These are phyloP conservation scores for Rasamsonia emersonii DNA, from an alignment of 2,329 filamentous ascomycete genomes.

Conservation along the genomic window DNA sequence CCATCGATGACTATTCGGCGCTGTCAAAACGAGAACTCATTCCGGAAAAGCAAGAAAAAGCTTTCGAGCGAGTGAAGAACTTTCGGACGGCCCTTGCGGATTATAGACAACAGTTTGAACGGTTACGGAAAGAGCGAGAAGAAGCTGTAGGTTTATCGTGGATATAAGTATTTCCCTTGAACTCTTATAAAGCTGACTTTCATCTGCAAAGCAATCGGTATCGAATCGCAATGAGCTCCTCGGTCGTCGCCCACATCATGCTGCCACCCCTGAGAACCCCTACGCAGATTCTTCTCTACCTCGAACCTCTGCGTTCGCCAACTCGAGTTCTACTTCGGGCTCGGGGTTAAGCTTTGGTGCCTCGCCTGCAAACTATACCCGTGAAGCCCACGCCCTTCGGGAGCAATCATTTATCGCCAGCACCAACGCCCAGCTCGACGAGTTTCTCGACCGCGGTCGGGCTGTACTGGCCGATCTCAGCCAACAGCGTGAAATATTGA, in stretches of 20 bases:
- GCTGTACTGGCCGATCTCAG: constrained; percentile 83
- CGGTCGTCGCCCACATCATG: constrained; percentile 70
- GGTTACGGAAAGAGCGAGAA: constrained; percentile 67
- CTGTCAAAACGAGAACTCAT: constrained; percentile 85
- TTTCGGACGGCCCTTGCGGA: constrained; percentile 77
- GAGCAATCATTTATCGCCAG: constrained; percentile 81
- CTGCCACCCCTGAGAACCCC: constrained; percentile 82
- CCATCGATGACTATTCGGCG: constrained; percentile 82
- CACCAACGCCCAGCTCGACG: constrained; percentile 79
- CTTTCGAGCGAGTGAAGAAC: constrained; percentile 71
- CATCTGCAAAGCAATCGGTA: constrained; percentile 44
- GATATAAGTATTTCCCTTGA: not conserved
- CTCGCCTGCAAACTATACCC: constrained; percentile 48
- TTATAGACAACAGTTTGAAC: constrained; percentile 69
- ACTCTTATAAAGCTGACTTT: not conserved
- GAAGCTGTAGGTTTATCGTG: constrained; percentile 50
- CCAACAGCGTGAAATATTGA: constrained; percentile 86
- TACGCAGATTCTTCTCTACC: constrained; percentile 58
- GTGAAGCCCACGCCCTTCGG: constrained; percentile 75
- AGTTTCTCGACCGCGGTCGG: constrained; percentile 85
- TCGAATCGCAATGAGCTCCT: constrained; percentile 75
- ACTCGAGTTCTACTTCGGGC: constrained; percentile 16
- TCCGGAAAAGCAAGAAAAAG: constrained; percentile 84
- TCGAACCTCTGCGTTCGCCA: constrained; percentile 34
- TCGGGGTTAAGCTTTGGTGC: constrained; percentile 38